Percentiles rank a stretch among this genome's conserved stretches.
Conservation (phyloP, 2,329 filamentous ascomycete species). For the Huntiella omanensis region DNA sequence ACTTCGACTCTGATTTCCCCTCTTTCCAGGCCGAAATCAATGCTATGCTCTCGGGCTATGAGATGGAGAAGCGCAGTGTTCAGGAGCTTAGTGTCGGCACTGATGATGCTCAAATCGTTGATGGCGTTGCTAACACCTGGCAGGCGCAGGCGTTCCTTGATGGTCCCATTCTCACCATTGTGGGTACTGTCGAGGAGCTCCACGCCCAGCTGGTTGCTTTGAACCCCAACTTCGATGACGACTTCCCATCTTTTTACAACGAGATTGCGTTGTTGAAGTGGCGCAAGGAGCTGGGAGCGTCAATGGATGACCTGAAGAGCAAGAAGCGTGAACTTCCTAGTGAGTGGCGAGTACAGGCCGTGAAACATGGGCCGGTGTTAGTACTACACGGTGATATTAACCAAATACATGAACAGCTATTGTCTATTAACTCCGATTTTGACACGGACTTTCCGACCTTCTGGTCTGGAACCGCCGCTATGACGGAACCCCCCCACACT, state of each 20-base stretch:
- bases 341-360: conserved; percentile 4
- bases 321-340: conserved; percentile 1
- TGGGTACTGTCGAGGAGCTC: conserved; percentile 13
- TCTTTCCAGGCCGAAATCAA: conserved; percentile 7
- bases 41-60: conserved; percentile 1
- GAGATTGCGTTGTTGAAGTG: conserved; percentile 3
- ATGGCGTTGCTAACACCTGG: conserved; percentile 5
- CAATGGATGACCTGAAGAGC: not conserved
- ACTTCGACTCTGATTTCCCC: conserved; percentile 12
- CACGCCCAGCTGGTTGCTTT: conserved; percentile 10
- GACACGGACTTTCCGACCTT: conserved; percentile 11
- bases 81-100: not conserved
- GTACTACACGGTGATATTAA: conserved; percentile 12
- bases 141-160: conserved; percentile 11
- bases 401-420: conserved; percentile 12
- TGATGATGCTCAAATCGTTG: not conserved
- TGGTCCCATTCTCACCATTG: conserved; percentile 10
- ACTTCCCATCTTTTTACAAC: conserved; percentile 7
- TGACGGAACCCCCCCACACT: not conserved
- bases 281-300: not conserved
- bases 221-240: conserved; percentile 12
- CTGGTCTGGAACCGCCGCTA: not conserved
- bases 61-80: not conserved
- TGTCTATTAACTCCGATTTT: conserved; percentile 13
- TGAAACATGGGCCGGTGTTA: not conserved